Evolutionary conservation across 2,329 filamentous ascomycete genomes (phyloP).

Genomic region (Epichloe gansuensis): DNA sequence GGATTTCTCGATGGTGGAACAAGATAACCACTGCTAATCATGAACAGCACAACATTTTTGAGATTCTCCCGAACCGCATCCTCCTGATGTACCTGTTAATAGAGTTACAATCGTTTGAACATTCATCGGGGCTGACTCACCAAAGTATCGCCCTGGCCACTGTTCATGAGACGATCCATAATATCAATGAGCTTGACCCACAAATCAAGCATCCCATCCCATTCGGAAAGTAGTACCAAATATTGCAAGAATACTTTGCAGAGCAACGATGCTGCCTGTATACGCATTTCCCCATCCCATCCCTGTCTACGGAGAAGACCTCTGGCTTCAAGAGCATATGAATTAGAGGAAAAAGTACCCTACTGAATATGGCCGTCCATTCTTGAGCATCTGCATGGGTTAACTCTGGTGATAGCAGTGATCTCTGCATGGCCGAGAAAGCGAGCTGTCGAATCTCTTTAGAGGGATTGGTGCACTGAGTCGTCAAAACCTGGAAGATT

Average conservation of each 20-base stretch:
- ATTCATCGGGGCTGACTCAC: constrained; percentile 35
- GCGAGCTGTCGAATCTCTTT: constrained; percentile 85
- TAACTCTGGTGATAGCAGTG: constrained; percentile 72
- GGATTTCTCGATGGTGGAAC: constrained; percentile 52
- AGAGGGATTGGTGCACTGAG: constrained; percentile 88
- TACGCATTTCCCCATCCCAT: constrained; percentile 89
- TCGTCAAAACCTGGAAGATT: constrained; percentile 77
- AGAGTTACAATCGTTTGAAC: neutral
- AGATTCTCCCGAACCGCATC: constrained; percentile 91
- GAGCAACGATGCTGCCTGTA: constrained; percentile 80
- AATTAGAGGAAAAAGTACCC: constrained; percentile 89
- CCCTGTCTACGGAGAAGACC: constrained; percentile 78
- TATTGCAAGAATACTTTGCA: constrained; percentile 96
- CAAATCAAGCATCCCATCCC: constrained; percentile 80
- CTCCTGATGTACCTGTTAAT: constrained; percentile 42
- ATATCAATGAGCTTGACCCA: constrained; percentile 90
- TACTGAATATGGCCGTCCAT: constrained; percentile 90
- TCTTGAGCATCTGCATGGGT: constrained; percentile 75
- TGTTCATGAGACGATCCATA: constrained; percentile 93
- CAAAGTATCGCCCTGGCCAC: constrained; percentile 78
- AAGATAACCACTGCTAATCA: constrained; percentile 80
- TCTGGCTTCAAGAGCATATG: constrained; percentile 82
- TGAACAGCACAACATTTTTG: constrained; percentile 92
- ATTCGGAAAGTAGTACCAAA: constrained; percentile 69
- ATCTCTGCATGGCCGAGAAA: constrained; percentile 73